A percentile compares a stretch with the other conserved stretches of the same genome.
Evolutionary conservation across 306 rosid genomes (phyloP).

Genomic region (Cicer judaicum): DNA sequence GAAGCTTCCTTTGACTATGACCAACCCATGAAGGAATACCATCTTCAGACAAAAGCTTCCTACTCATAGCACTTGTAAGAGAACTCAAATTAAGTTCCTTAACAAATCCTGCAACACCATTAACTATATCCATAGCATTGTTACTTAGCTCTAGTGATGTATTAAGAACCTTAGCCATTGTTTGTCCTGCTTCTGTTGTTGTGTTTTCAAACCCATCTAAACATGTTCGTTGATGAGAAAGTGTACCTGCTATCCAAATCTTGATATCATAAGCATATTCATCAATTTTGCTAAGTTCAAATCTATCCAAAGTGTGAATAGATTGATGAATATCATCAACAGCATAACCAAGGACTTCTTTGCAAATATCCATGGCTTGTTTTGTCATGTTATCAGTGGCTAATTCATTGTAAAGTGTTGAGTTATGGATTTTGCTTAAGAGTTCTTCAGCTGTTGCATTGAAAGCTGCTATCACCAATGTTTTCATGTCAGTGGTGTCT

Average conservation of each 20-base stretch:
- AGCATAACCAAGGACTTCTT: constrained; percentile 71
- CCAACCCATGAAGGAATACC: constrained; percentile 57
- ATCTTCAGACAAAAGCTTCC: constrained; percentile 50
- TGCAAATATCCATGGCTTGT: constrained; percentile 69
- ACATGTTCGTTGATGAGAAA: constrained; percentile 74
- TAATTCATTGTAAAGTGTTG: constrained; percentile 45
- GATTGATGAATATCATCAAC: constrained; percentile 61
- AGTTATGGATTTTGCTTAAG: constrained; percentile 32
- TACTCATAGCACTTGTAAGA: background rate
- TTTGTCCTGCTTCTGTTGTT: constrained; percentile 54
- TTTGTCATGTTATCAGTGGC: constrained; percentile 52
- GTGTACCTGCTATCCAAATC: constrained; percentile 73
- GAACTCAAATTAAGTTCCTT: background rate
- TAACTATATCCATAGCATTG: constrained; percentile 72
- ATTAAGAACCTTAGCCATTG: constrained; percentile 57
- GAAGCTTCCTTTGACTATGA: constrained; percentile 41
- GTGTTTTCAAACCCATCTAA: constrained; percentile 73
- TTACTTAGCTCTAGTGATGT: constrained; percentile 59
- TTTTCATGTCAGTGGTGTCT: constrained; percentile 51
- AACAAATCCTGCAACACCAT: constrained; percentile 41
- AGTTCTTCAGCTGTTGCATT: constrained; percentile 48
- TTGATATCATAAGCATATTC: constrained; percentile 62
- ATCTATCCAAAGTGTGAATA: constrained; percentile 43
- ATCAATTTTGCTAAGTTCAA: constrained; percentile 42
- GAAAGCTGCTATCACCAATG: constrained; percentile 61